phyloP scores from a whole-genome alignment of 1,284 basidiomycete species.

The Ganoderma lucidum region DNA sequence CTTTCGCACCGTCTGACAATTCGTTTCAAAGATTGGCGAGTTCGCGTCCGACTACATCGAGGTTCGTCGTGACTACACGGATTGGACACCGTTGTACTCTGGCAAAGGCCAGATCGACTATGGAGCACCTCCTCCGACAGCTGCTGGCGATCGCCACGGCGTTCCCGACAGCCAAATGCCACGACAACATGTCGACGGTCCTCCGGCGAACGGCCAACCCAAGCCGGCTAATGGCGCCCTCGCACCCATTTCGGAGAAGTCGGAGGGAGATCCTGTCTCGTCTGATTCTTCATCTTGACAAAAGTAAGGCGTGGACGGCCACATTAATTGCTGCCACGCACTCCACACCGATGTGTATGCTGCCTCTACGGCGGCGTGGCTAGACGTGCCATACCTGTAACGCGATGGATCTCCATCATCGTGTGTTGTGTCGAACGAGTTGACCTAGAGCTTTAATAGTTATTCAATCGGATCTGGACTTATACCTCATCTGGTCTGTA shows the following conservation, averaged over 20 bases:
- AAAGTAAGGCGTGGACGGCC: not conserved
- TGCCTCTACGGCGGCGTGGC: not conserved
- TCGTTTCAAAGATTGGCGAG: constrained; percentile 68
- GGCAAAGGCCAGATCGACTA: constrained; percentile 30
- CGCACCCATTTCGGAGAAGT: constrained; percentile 31
- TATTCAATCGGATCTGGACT: not conserved
- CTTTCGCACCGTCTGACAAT: not conserved
- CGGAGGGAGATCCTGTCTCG: constrained; percentile 9
- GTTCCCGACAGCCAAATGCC: constrained; percentile 44
- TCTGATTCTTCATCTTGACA: not conserved
- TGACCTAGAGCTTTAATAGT: not conserved
- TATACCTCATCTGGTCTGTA: not conserved
- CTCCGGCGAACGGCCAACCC: constrained; percentile 12
- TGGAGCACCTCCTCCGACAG: constrained; percentile 35
- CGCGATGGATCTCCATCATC: not conserved
- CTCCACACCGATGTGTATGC: not conserved
- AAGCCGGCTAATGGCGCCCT: constrained; percentile 12
- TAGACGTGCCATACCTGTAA: not conserved
- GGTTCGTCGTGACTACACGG: constrained; percentile 72
- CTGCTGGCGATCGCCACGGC: constrained; percentile 59
- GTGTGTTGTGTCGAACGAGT: not conserved
- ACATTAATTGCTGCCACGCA: not conserved
- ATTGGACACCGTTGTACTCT: constrained; percentile 54
- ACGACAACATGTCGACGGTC: not conserved
- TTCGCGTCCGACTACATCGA: constrained; percentile 83